A percentile compares a stretch with the other conserved stretches of the same genome.
These are phyloP conservation scores for Asterella californica DNA, from an alignment of 225 moss, liverwort and hornwort genomes.

Conservation along the genomic window DNA sequence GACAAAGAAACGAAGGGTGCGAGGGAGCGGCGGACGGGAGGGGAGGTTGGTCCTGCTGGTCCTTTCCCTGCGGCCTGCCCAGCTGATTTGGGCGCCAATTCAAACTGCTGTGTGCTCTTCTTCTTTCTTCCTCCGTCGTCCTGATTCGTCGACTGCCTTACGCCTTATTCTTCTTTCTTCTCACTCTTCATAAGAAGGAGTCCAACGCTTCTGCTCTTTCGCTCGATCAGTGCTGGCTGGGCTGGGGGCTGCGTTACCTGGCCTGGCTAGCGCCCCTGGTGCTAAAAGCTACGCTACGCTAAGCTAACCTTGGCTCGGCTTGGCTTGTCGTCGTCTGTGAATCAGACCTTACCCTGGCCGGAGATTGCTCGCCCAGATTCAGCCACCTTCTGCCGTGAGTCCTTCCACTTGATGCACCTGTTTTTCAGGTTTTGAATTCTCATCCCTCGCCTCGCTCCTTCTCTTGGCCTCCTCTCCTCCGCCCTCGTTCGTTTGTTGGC, in stretches of 20 bases:
- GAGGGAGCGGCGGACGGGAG: too few species aligned
- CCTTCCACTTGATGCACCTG: background rate
- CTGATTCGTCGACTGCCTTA: background rate
- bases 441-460: background rate
- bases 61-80: too few species aligned
- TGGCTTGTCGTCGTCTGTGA: background rate
- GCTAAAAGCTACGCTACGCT: too few species aligned
- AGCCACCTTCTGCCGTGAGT: background rate
- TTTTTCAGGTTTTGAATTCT: conserved; percentile 11
- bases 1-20: too few species aligned
- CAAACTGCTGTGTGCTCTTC: background rate
- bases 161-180: background rate
- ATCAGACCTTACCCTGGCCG: background rate
- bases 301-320: background rate
- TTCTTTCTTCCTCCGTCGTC: background rate
- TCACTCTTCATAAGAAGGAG: too few species aligned
- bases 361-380: background rate
- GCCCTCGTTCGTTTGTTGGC: background rate
- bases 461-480: background rate
- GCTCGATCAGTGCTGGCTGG: background rate
- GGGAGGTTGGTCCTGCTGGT: too few species aligned
- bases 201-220: background rate
- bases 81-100: background rate
- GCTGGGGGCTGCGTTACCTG: background rate
- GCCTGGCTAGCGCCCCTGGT: background rate